phyloP scores from a whole-genome alignment of 371 early-diverging fungal genomes.

The Sporodiniella umbellata region DNA sequence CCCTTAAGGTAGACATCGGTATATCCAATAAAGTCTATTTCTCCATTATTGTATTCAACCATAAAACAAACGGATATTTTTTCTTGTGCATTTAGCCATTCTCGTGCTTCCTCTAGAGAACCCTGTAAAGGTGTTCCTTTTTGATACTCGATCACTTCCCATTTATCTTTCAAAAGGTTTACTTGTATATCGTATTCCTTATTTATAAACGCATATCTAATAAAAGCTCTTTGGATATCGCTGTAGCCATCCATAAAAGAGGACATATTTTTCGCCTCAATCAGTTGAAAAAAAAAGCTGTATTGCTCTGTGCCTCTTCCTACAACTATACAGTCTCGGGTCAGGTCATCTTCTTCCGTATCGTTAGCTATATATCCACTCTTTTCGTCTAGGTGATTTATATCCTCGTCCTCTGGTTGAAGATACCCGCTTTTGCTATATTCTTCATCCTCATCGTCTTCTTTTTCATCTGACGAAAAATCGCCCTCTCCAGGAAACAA shows the following conservation, averaged over 20 bases:
- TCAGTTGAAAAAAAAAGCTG: slow-evolving; percentile 12
- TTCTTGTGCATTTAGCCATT: slow-evolving; percentile 9
- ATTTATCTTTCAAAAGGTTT: slow-evolving; percentile 2
- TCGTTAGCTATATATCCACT: background rate
- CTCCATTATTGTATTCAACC: background rate
- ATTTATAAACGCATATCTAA: slow-evolving; percentile 12
- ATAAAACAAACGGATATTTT: slow-evolving; percentile 5
- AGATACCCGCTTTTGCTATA: background rate
- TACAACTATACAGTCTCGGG: background rate
- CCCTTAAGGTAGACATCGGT: slow-evolving; percentile 14
- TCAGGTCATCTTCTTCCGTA: slow-evolving; percentile 2
- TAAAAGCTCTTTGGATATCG: slow-evolving; percentile 1
- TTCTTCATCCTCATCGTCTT: background rate
- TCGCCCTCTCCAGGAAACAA: slow-evolving; percentile 3
- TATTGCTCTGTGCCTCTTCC: slow-evolving; percentile 12
- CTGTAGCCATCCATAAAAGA: slow-evolving; percentile 1
- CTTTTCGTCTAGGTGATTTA: slow-evolving; percentile 1
- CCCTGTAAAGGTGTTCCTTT: slow-evolving; percentile 6
- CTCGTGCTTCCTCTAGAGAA: slow-evolving; percentile 8
- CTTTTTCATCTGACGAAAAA: slow-evolving; percentile 1
- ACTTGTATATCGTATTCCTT: slow-evolving; percentile 7
- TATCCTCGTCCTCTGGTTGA: slow-evolving; percentile 3
- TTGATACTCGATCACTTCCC: slow-evolving; percentile 8
- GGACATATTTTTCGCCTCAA: slow-evolving; percentile 12
- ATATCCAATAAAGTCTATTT: slow-evolving; percentile 3